Base-by-base conservation (phyloP, 108 stramenopile genomes). In the Pseudonitzschia pungens region DNA sequence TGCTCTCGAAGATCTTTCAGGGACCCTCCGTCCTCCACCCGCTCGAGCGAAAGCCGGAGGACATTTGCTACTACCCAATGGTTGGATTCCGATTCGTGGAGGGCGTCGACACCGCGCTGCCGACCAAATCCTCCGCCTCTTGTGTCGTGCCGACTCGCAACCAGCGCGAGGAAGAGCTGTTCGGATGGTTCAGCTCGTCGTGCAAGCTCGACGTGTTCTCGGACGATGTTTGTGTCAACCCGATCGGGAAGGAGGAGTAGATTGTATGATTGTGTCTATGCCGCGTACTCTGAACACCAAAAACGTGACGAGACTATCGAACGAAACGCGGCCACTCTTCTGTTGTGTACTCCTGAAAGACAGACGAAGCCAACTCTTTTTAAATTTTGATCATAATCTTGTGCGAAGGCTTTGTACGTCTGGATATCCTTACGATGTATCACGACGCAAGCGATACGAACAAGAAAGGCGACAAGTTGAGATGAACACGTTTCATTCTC, bases 101-200 rank as follows among this genome's bases (percentile, higher is more conserved):
- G 12, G 54, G 55, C 48, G 21, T 48, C 15, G 24, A 68, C 31
- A 31, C 31, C 10, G 68, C 68, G 1, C 33, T 80, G 32, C 79
- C 79, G 2, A 80, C 79, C 32, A 59, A 15, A 0, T 41, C 56
- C 15, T 22, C 63, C 33, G 73, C 43, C 16, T 43, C 74, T n/a
- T 80, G 79, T 59, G 52, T 43, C 10, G n/a, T 80, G 40, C 79
- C 69, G 8, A 71, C 62, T 4, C 21, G 45, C 10, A 28, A 50
- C 14, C 59, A 65, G 36, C 18, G 26, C 10, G 51, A 73, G 26
- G 74, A 80, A 52, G 77, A 78, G 60, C 20, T 78, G 4, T 72
- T 66, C 24, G 77, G 77, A 52, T 78, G 77, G 77, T 78, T 50
- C 67, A 72, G 71, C 24, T 54, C 77, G 6, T 65, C 65, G 21